Evolutionary conservation across 768 basidiomycete species (phyloP).

Genomic region (Trametes elegans): DNA sequence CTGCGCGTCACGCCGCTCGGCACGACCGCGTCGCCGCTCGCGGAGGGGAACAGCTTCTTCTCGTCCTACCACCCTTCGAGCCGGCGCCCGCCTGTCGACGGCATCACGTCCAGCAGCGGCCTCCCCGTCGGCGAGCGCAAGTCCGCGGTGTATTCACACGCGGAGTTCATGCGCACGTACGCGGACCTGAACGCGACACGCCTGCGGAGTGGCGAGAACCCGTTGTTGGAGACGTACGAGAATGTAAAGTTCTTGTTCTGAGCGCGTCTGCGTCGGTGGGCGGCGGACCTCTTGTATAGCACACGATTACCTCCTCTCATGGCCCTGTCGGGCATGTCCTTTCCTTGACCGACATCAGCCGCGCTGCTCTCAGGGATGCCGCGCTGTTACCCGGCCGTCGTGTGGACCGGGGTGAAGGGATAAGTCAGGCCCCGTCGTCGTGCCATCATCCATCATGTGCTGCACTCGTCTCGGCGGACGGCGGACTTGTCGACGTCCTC

Average conservation of each 20-base stretch:
- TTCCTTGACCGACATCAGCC: no score
- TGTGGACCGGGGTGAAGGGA: no score
- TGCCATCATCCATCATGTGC: no score
- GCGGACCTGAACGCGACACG: slow-evolving; percentile 71
- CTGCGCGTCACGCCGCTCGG: slow-evolving; percentile 53
- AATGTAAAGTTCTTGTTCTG: slow-evolving; percentile 93
- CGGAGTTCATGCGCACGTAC: slow-evolving; percentile 86
- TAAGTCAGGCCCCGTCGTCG: no score
- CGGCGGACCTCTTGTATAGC: not conserved
- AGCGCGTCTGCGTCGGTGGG: slow-evolving; percentile 12
- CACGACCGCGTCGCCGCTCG: slow-evolving; percentile 46
- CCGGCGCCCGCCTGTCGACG: slow-evolving; percentile 63
- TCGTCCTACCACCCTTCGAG: slow-evolving; percentile 57
- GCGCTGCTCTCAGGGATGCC: no score
- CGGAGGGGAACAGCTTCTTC: slow-evolving; percentile 66
- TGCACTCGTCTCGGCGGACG: no score
- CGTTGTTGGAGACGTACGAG: slow-evolving; percentile 84
- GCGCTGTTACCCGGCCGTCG: no score
- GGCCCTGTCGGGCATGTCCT: no score
- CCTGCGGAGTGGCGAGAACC: slow-evolving; percentile 81
- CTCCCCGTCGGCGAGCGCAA: slow-evolving; percentile 78
- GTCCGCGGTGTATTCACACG: slow-evolving; percentile 82
- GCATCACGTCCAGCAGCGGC: slow-evolving; percentile 72
- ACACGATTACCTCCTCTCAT: not conserved
- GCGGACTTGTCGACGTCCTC: no score